These are phyloP conservation scores for Phytophthora pinifolia DNA, from an alignment of 352 stramenopile species.

Conservation along the genomic window DNA sequence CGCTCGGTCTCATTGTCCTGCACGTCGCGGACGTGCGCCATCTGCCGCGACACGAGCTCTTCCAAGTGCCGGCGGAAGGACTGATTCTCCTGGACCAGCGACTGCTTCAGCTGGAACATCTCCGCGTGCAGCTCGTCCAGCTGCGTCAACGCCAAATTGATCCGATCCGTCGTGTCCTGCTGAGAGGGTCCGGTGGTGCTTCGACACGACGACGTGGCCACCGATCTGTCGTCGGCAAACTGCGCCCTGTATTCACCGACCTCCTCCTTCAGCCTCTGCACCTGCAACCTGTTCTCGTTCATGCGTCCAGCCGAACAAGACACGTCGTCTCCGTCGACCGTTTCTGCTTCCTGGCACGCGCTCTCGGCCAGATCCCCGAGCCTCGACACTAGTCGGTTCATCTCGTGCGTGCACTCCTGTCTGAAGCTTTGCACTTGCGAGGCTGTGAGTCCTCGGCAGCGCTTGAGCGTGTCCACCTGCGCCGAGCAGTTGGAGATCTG, in stretches of 20 bases:
- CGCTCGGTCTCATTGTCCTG: conserved; percentile 58
- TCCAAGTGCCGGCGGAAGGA: conserved; percentile 50
- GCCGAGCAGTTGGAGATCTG: conserved; percentile 54
- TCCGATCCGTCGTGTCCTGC: conserved; percentile 29
- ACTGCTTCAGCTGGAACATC: conserved; percentile 57
- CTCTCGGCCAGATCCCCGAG: conserved; percentile 37
- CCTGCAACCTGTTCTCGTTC: conserved; percentile 22
- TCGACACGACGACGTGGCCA: background rate
- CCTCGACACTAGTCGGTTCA: conserved; percentile 41
- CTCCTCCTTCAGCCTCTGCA: conserved; percentile 30
- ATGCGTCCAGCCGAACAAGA: conserved; percentile 7
- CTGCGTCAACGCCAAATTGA: conserved; percentile 46
- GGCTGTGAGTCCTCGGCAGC: conserved; percentile 30
- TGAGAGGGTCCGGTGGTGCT: conserved; percentile 4
- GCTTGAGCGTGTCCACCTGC: conserved; percentile 47
- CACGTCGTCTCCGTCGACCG: conserved; percentile 11
- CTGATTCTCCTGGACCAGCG: conserved; percentile 49
- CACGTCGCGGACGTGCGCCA: conserved; percentile 44
- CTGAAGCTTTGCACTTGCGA: conserved; percentile 47
- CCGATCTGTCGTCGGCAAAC: conserved; percentile 9
- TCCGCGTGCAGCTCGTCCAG: conserved; percentile 48
- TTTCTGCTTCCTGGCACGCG: conserved; percentile 14
- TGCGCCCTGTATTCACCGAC: conserved; percentile 21
- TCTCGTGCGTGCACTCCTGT: conserved; percentile 46
- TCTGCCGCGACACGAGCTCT: conserved; percentile 47